phyloP scores from a whole-genome alignment of 257 asterid genomes.

The Scutellaria galericulata region DNA sequence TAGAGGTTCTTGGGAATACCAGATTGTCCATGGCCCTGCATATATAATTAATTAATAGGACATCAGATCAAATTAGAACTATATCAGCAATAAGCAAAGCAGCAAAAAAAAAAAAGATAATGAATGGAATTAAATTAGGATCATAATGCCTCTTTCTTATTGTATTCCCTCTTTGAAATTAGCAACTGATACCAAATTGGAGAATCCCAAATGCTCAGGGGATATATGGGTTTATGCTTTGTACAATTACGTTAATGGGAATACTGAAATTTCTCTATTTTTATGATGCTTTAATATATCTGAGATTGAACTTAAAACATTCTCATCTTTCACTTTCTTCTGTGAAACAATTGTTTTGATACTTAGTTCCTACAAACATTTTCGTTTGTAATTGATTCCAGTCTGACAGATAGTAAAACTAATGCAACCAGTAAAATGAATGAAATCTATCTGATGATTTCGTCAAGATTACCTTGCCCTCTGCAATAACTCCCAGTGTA shows the following conservation, averaged over 20 bases:
- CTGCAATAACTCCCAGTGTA: slow-evolving; percentile 95
- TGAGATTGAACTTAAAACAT: background rate
- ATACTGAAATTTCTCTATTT: slow-evolving; percentile 18
- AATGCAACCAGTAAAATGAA: slow-evolving; percentile 4
- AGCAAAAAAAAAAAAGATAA: slow-evolving; percentile 28
- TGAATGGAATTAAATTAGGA: slow-evolving; percentile 10
- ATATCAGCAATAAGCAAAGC: slow-evolving; percentile 19
- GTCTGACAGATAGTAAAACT: background rate
- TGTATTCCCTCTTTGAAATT: background rate
- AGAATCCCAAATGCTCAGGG: slow-evolving; percentile 5
- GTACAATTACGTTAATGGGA: background rate
- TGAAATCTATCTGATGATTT: slow-evolving; percentile 2
- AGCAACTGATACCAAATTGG: slow-evolving; percentile 7
- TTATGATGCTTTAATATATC: background rate
- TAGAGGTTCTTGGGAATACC: slow-evolving; percentile 47
- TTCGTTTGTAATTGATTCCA: background rate
- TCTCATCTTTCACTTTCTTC: background rate
- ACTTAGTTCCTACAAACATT: slow-evolving; percentile 11
- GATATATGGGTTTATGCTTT: background rate
- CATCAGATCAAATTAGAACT: slow-evolving; percentile 29
- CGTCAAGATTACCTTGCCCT: slow-evolving; percentile 67
- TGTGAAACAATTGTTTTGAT: background rate
- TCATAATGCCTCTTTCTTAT: background rate
- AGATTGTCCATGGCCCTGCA: slow-evolving; percentile 99
- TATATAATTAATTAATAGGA: slow-evolving; percentile 39